Evolutionary conservation across 345 rosid species (phyloP).

Genomic region (Erysimum cheiranthoides): DNA sequence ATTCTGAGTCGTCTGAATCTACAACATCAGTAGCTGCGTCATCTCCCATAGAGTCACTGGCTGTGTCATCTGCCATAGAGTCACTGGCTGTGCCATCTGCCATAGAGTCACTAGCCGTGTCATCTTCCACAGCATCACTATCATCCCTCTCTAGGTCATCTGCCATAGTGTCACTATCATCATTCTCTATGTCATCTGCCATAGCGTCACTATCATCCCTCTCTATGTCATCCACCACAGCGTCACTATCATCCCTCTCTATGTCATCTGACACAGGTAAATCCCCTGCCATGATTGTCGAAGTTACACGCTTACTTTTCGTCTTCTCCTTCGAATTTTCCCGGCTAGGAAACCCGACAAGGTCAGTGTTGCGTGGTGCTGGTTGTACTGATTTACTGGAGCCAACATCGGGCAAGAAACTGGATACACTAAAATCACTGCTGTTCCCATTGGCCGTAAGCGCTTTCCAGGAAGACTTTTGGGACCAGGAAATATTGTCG

Average conservation of each 20-base stretch:
- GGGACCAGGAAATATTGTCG: slow-evolving; percentile 58
- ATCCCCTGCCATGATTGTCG: slow-evolving; percentile 39
- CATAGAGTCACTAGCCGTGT: slow-evolving; percentile 24
- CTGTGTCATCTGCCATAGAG: slow-evolving; percentile 33
- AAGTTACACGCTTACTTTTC: slow-evolving; percentile 36
- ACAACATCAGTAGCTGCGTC: slow-evolving; percentile 24
- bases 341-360: background rate
- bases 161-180: slow-evolving; percentile 1
- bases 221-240: background rate
- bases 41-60: slow-evolving; percentile 17
- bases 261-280: slow-evolving; percentile 20
- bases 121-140: slow-evolving; percentile 25
- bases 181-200: background rate
- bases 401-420: slow-evolving; percentile 43
- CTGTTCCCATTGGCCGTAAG: slow-evolving; percentile 59
- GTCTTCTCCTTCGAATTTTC: slow-evolving; percentile 27
- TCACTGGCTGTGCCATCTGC: slow-evolving; percentile 35
- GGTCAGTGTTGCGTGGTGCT: slow-evolving; percentile 23
- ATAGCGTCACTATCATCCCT: background rate
- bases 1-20: slow-evolving; percentile 35
- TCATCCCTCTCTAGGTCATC: background rate
- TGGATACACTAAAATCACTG: slow-evolving; percentile 54
- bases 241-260: background rate
- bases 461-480: slow-evolving; percentile 79
- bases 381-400: slow-evolving; percentile 45